phyloP scores from a whole-genome alignment of 495 filamentous ascomycete species.

The Hyaloscypha hepaticicola region DNA sequence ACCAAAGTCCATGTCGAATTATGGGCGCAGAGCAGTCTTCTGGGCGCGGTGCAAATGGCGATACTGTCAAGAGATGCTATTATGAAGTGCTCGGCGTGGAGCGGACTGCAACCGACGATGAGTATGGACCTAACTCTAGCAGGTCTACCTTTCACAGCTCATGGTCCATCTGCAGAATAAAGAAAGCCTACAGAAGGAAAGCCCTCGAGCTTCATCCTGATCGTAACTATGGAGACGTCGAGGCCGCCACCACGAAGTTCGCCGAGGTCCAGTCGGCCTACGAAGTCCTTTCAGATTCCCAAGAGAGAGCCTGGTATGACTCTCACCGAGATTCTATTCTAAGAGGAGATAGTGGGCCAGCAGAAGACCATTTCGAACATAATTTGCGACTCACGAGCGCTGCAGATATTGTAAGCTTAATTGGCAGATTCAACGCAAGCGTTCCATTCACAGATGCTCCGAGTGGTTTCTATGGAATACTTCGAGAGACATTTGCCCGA shows the following conservation, averaged over 20 bases:
- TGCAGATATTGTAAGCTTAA: slow-evolving; percentile 69
- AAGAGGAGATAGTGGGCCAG: slow-evolving; percentile 43
- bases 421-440: slow-evolving; percentile 72
- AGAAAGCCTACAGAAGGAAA: slow-evolving; percentile 87
- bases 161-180: slow-evolving; percentile 61
- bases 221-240: slow-evolving; percentile 84
- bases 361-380: slow-evolving; percentile 57
- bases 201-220: slow-evolving; percentile 94
- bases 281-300: slow-evolving; percentile 90
- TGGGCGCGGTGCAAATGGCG: slow-evolving; percentile 29
- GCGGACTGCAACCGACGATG: slow-evolving; percentile 72
- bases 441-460: slow-evolving; percentile 75
- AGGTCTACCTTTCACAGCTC: not conserved
- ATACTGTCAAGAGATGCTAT: slow-evolving; percentile 71
- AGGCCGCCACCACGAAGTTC: slow-evolving; percentile 79
- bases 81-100: slow-evolving; percentile 84
- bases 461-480: slow-evolving; percentile 76
- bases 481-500: slow-evolving; percentile 71
- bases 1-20: not conserved
- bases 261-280: slow-evolving; percentile 91
- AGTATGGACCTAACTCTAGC: slow-evolving; percentile 48
- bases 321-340: slow-evolving; percentile 86
- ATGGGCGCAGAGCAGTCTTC: slow-evolving; percentile 88
- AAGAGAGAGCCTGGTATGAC: slow-evolving; percentile 98
- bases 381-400: slow-evolving; percentile 71